Evolutionary conservation across 371 early-diverging fungal genomes (phyloP), one percentile per base, ranked within the genome.

Genomic region (Apophysomyces variabilis): DNA sequence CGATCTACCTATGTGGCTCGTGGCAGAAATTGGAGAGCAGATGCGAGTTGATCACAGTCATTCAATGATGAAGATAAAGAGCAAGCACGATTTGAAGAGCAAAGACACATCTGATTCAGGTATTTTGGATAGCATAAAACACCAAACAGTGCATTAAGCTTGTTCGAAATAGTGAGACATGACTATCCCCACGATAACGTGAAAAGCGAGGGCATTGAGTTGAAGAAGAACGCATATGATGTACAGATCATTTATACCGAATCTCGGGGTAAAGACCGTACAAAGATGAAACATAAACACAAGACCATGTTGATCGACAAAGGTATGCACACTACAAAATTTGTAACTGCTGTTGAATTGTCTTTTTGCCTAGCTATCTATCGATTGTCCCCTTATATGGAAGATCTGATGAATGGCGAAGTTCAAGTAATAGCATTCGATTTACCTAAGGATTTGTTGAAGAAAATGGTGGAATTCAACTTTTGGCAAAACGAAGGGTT

Each of bases 381-480:
- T 50, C 85, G 85, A 47, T 61, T 89, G 35, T 60, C 82, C 21
- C 84, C 85, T 1, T 73, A 87, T 16, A 79, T 87, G 71, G 84
- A 84, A 46, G 81, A 80, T 37, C 61, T 87, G 39, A 79, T 79
- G 16, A 75, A 76, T 38, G 82, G 76, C 32, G 83, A 85, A 18
- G 82, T 89, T 4, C 90, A 90, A n/a, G 90, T 91, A 3, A 69
- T 92, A 59, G 90, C 89, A 0, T 75, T 89, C 26, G 92, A 92
- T 73, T 59, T 90, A 57, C 85, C 89, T 1, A 84, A 83, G 38
- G 89, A 88, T 14, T 64, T 86, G 4, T 69, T 91, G 36, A 79
- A 83, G 35, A 69, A 80, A 16, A 71, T 92, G 70, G 73, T 76
- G 1, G 87, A 88, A 38, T 83, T 80, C 47, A 82, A 78, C 58